These are phyloP conservation scores for Furcasterigmium furcatum DNA, from an alignment of 2,329 filamentous ascomycete species.

Conservation along the genomic window DNA sequence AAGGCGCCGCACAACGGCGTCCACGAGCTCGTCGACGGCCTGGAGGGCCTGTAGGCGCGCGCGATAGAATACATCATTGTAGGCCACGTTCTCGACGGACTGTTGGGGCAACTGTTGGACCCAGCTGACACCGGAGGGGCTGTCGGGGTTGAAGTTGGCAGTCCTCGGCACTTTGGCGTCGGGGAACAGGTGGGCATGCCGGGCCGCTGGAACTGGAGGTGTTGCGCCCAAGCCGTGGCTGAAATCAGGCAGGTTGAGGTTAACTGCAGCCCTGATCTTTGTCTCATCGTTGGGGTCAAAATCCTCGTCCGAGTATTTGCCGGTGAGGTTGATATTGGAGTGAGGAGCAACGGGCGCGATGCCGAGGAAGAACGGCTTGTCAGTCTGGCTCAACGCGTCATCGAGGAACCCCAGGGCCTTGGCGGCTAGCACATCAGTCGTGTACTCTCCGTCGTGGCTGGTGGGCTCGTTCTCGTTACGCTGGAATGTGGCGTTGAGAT, in stretches of 20 bases:
- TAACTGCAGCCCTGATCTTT: background rate
- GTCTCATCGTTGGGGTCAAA: background rate
- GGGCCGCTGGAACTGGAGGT: slow-evolving; percentile 34
- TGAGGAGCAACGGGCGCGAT: slow-evolving; percentile 67
- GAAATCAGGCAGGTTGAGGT: slow-evolving; percentile 32
- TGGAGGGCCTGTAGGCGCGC: slow-evolving; percentile 41
- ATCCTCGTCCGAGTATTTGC: background rate
- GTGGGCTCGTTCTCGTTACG: slow-evolving; percentile 46
- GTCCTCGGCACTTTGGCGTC: slow-evolving; percentile 57
- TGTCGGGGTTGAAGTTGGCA: slow-evolving; percentile 59
- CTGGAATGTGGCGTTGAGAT: slow-evolving; percentile 62
- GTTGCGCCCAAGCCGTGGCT: slow-evolving; percentile 19
- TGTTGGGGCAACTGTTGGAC: slow-evolving; percentile 26
- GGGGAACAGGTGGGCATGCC: slow-evolving; percentile 58
- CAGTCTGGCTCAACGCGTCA: slow-evolving; percentile 46
- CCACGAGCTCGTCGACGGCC: slow-evolving; percentile 52
- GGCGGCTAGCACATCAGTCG: slow-evolving; percentile 59
- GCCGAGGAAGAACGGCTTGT: slow-evolving; percentile 63
- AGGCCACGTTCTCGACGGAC: slow-evolving; percentile 30
- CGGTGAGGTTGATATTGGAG: slow-evolving; percentile 38
- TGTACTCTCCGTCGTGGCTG: slow-evolving; percentile 29
- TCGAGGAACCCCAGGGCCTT: slow-evolving; percentile 58
- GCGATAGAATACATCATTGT: slow-evolving; percentile 49
- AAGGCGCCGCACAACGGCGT: slow-evolving; percentile 38
- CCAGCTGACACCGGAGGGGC: slow-evolving; percentile 37